A percentile compares a stretch with the other conserved stretches of the same genome.
Conservation (phyloP, 495 filamentous ascomycete genomes). For the Extremus antarcticus region DNA sequence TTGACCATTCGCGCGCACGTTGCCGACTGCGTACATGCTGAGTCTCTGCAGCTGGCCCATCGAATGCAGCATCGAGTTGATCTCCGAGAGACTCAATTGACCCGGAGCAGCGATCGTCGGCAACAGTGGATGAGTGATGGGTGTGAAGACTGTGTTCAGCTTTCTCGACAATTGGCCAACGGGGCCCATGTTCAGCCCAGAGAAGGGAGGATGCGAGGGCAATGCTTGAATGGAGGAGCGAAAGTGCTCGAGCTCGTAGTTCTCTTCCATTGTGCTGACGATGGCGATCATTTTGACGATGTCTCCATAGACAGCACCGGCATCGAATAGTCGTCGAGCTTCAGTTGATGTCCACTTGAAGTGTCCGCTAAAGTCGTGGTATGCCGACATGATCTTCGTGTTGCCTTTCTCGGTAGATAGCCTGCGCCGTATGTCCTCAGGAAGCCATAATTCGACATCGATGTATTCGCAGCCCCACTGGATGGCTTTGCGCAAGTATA, state of each 20-base stretch:
- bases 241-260: constrained; percentile 82
- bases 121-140: constrained; percentile 72
- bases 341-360: constrained; percentile 70
- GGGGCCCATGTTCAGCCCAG: constrained; percentile 77
- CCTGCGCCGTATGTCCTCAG: constrained; percentile 55
- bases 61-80: constrained; percentile 64
- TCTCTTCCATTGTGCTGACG: constrained; percentile 64
- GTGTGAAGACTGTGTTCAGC: constrained; percentile 72
- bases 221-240: constrained; percentile 59
- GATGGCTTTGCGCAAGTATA: constrained; percentile 65
- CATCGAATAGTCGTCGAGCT: constrained; percentile 55
- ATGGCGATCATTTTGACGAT: constrained; percentile 84
- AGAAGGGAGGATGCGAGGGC: constrained; percentile 58
- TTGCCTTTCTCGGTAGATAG: constrained; percentile 61
- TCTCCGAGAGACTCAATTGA: constrained; percentile 72
- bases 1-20: constrained; percentile 57
- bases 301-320: constrained; percentile 63
- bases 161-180: constrained; percentile 69
- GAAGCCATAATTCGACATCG: constrained; percentile 76
- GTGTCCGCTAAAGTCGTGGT: constrained; percentile 72
- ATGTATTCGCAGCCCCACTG: constrained; percentile 84
- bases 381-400: constrained; percentile 74
- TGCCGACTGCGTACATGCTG: constrained; percentile 68
- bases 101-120: constrained; percentile 78
- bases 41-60: constrained; percentile 72